Evolutionary conservation across 371 early-diverging fungal genomes (phyloP), one percentile per base, ranked within the genome.

Genomic region (Mucor velutinosus): DNA sequence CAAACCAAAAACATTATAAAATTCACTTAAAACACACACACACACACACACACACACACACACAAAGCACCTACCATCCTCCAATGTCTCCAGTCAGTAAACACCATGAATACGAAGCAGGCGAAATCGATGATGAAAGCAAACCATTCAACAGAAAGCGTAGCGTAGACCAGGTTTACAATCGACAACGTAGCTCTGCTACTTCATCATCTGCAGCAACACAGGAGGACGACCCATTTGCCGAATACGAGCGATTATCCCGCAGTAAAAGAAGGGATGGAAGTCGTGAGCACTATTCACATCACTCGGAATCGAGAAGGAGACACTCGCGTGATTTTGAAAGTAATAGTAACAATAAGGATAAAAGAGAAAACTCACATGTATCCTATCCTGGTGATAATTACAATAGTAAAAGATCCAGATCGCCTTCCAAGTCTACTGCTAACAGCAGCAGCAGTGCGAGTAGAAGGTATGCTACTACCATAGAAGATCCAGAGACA

Each of bases 231-330:
- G 81, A 77, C 43, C 74, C 74, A 4, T 80, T 80, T 76, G 78
- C 62, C 17, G 81, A 80, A 67, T 80, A 80, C 29, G 81, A 80
- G 67, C 67, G 81, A 19, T 58, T 80, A 0, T 65, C 74, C 15
- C 70, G 70, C 51, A 59, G 58, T 43, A 60, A 53, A 17, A 64
- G 71, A 62, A 60, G 65, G 33, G 47, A 66, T 27, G 58, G 56
- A 14, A 29, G 67, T 51, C 30, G 39, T 27, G 45, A 60, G 7
- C 62, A 58, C 25, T 62, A 56, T 7, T 49, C 58, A 37, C 58
- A 64, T 49, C 25, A 29, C n/a, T 45, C 37, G 5, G n/a, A 15
- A 56, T 27, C 30, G 7, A 68, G 57, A 37, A 59, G 65, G 58
- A 71, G 66, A 60, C 41, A 69, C 53, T 65, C 69, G 45, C 58